Conservation (phyloP, 148 eudicot genomes). For the Rhododendron ferrugineum region DNA sequence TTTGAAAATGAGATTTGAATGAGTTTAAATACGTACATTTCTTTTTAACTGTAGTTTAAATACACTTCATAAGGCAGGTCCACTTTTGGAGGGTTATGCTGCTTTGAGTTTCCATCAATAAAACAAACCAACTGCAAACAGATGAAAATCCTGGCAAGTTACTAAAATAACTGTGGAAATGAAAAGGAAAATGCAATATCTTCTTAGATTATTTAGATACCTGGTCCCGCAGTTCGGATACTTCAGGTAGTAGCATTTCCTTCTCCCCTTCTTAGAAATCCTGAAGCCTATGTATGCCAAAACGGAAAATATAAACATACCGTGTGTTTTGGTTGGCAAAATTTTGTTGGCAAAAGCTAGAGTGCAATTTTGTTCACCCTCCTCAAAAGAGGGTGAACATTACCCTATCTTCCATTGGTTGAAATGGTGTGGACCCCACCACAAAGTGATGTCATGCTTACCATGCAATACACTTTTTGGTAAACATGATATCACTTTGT, state of each 20-base stretch:
- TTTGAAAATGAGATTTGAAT: not conserved
- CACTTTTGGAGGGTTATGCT: slow-evolving; percentile 23
- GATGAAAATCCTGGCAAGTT: slow-evolving; percentile 1
- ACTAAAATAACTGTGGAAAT: not conserved
- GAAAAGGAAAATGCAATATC: not conserved
- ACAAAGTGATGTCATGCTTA: too few relatives aligned
- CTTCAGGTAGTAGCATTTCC: slow-evolving; percentile 68
- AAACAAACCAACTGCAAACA: slow-evolving; percentile 51
- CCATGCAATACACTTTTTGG: too few relatives aligned
- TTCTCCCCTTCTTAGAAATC: slow-evolving; percentile 98
- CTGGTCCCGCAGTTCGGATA: slow-evolving; percentile 86
- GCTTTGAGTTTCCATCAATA: slow-evolving; percentile 43
- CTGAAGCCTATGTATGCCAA: slow-evolving; percentile 46
- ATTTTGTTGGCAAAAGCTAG: not conserved
- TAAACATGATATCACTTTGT: too few relatives aligned
- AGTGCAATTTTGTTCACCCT: too few relatives aligned
- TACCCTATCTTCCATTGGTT: too few relatives aligned
- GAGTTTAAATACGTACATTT: too few relatives aligned
- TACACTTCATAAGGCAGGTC: slow-evolving; percentile 34
- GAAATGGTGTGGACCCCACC: too few relatives aligned
- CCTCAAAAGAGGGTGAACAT: too few relatives aligned
- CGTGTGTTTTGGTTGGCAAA: not conserved
- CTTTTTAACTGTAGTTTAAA: not conserved
- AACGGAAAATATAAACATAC: slow-evolving; percentile 8
- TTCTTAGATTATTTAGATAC: slow-evolving; percentile 22